Conservation (phyloP, 73 alveolate species). For the Tetrahymena elliotti region DNA sequence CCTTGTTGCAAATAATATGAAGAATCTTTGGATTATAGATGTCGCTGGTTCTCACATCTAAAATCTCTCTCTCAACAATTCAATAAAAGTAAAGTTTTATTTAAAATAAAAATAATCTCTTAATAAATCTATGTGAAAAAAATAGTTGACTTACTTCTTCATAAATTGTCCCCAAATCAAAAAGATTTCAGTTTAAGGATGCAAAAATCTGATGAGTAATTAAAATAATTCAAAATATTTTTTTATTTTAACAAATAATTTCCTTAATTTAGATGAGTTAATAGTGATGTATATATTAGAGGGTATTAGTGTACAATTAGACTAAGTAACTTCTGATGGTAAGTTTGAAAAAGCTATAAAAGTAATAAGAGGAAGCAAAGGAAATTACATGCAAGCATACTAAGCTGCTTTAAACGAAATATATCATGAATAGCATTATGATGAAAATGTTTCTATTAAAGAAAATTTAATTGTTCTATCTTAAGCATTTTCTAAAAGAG, state of each 20-base stretch:
- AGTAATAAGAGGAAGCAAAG: not conserved
- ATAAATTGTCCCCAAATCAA: not conserved
- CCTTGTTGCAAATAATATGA: not conserved
- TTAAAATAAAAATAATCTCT: not conserved
- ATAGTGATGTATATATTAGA: not conserved
- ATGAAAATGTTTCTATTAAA: not conserved
- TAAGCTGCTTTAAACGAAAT: not conserved
- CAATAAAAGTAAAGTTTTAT: not conserved
- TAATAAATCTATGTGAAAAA: not conserved
- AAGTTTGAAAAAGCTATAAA: not conserved
- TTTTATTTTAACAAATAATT: no score
- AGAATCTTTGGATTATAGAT: not conserved
- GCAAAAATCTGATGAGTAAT: not conserved
- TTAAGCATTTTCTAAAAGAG: not conserved
- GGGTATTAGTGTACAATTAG: not conserved
- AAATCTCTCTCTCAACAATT: not conserved
- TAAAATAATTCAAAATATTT: not conserved
- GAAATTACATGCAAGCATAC: not conserved
- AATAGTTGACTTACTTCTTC: not conserved
- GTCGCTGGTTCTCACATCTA: not conserved
- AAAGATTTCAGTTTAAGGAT: not conserved
- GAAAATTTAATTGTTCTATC: not conserved
- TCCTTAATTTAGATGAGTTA: not conserved
- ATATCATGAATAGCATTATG: not conserved
- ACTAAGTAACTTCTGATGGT: not conserved